phyloP scores from a whole-genome alignment of 2,329 filamentous ascomycete species.

The Sporothrix sp. region DNA sequence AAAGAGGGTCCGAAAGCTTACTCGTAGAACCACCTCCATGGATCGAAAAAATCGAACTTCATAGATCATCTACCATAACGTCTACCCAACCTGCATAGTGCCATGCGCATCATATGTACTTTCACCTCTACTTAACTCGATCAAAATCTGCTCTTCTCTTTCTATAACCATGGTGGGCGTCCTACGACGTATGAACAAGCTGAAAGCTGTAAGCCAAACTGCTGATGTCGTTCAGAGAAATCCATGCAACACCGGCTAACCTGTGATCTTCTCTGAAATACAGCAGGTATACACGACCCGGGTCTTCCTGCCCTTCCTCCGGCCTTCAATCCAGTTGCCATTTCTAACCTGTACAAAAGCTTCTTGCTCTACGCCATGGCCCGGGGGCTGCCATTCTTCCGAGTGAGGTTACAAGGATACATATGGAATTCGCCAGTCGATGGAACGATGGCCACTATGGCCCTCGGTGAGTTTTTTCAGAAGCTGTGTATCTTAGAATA shows the following conservation, averaged over 20 bases:
- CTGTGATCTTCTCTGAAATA: slow-evolving; percentile 1
- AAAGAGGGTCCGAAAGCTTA: no score
- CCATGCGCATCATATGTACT: no score
- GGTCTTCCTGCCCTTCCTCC: not conserved
- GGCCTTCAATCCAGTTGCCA: no score
- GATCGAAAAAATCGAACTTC: no score
- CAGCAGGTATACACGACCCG: slow-evolving; percentile 33
- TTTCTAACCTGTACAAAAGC: slow-evolving; percentile 33
- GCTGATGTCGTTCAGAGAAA: not conserved
- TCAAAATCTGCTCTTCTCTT: no score
- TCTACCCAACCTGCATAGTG: no score
- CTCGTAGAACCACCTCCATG: no score
- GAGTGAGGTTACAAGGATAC: slow-evolving; percentile 62
- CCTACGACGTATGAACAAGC: slow-evolving; percentile 61
- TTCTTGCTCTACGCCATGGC: slow-evolving; percentile 67
- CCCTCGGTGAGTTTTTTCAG: slow-evolving; percentile 45
- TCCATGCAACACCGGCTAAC: not conserved
- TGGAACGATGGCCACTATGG: slow-evolving; percentile 61
- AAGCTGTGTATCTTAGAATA: not conserved
- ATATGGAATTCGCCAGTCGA: slow-evolving; percentile 58
- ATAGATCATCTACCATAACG: no score
- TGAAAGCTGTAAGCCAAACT: slow-evolving; percentile 53
- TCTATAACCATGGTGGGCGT: slow-evolving; percentile 35
- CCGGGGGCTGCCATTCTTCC: slow-evolving; percentile 77
- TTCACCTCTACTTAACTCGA: no score